Evolutionary conservation across 2,329 filamentous ascomycete species (phyloP).

Genomic region (Claviceps paspali): DNA sequence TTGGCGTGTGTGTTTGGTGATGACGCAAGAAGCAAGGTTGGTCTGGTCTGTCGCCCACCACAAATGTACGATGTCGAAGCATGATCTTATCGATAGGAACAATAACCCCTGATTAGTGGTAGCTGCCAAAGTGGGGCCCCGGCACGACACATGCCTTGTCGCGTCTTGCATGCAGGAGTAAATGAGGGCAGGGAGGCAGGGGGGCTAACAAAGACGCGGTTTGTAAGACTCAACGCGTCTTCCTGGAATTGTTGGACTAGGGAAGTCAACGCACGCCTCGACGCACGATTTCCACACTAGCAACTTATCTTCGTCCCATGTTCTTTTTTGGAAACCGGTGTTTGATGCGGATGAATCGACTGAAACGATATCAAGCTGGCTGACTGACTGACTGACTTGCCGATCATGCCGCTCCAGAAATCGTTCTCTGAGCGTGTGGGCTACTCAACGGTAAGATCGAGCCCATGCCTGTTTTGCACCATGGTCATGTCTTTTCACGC

Average conservation of each 20-base stretch:
- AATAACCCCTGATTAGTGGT: not conserved
- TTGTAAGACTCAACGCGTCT: too few relatives aligned
- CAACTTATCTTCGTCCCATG: not conserved
- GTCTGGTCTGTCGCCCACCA: too few relatives aligned
- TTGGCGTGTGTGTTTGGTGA: not conserved
- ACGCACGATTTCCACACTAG: constrained; percentile 2
- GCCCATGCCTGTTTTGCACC: not conserved
- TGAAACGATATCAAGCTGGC: constrained; percentile 2
- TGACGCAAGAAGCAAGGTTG: constrained; percentile 9
- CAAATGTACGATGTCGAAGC: too few relatives aligned
- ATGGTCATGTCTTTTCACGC: not conserved
- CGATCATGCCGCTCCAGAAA: constrained; percentile 24
- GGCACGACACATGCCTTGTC: too few relatives aligned
- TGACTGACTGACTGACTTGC: not conserved
- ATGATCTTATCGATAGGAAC: not conserved
- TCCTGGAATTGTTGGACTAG: too few relatives aligned
- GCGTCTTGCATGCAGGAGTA: too few relatives aligned
- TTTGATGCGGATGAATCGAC: constrained; percentile 6
- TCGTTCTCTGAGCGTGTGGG: constrained; percentile 24
- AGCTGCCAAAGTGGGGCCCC: too few relatives aligned
- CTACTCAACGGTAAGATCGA: constrained; percentile 16
- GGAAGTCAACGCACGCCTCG: too few relatives aligned
- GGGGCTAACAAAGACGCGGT: too few relatives aligned
- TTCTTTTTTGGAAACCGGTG: not conserved
- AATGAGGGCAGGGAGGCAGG: too few relatives aligned